These are phyloP conservation scores for Flueggea neowawraea DNA, from an alignment of 441 rosid genomes.

Conservation along the genomic window DNA sequence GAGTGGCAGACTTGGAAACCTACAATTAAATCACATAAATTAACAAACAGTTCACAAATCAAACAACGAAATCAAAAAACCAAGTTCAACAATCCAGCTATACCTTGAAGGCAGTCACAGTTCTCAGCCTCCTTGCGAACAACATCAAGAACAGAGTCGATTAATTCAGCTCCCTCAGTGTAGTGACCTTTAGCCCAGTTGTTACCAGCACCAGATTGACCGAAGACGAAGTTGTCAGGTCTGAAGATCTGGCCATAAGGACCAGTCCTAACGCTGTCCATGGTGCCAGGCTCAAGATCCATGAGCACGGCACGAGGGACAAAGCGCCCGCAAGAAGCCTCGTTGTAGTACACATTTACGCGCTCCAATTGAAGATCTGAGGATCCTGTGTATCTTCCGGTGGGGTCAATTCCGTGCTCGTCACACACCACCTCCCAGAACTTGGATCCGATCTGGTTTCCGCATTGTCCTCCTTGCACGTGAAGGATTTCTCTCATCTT, in stretches of 20 bases:
- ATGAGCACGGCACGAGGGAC: slow-evolving; percentile 23
- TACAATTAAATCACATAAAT: slow-evolving; percentile 6
- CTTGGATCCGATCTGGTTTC: slow-evolving; percentile 29
- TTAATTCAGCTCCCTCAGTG: slow-evolving; percentile 22
- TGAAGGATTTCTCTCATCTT: slow-evolving; percentile 37
- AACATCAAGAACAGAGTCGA: slow-evolving; percentile 21
- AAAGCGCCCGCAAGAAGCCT: slow-evolving; percentile 30
- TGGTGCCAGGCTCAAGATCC: slow-evolving; percentile 25
- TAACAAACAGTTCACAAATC: not conserved
- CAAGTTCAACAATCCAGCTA: not conserved
- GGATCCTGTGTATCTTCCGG: slow-evolving; percentile 28
- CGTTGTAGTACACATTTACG: slow-evolving; percentile 35
- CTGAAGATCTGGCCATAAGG: slow-evolving; percentile 22
- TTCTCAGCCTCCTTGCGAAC: slow-evolving; percentile 22
- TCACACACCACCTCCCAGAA: slow-evolving; percentile 24
- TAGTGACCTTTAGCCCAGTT: slow-evolving; percentile 22
- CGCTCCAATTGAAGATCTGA: slow-evolving; percentile 35
- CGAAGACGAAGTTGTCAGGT: slow-evolving; percentile 22
- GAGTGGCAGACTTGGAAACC: slow-evolving; percentile 43
- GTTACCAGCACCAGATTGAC: slow-evolving; percentile 22
- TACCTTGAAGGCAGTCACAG: slow-evolving; percentile 39
- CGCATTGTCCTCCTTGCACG: slow-evolving; percentile 36
- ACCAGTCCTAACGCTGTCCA: slow-evolving; percentile 22
- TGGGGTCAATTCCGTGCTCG: slow-evolving; percentile 36
- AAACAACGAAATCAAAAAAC: not conserved